Conservation (phyloP, 140 eudicot species). For the Erigeron philadelphicus region DNA sequence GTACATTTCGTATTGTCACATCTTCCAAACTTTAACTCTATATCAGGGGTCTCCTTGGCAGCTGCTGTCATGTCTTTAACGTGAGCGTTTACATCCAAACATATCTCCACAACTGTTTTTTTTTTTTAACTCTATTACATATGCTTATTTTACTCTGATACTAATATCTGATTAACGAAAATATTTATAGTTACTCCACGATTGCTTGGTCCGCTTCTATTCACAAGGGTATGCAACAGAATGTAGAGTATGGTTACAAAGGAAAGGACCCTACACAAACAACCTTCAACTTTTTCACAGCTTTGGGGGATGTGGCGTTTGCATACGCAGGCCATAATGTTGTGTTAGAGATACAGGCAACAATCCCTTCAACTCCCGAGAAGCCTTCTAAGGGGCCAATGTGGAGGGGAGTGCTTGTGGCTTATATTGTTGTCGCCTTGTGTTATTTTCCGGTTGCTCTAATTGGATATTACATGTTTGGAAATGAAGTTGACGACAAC, state of each 20-base stretch:
- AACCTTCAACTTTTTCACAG: slow-evolving; percentile 50
- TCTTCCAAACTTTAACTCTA: slow-evolving; percentile 64
- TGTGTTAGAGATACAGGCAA: slow-evolving; percentile 80
- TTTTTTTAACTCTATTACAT: no score
- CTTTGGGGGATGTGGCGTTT: slow-evolving; percentile 72
- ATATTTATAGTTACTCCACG: slow-evolving; percentile 48
- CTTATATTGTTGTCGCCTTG: slow-evolving; percentile 67
- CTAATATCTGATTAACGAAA: background rate
- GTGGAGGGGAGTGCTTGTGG: slow-evolving; percentile 78
- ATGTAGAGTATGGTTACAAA: slow-evolving; percentile 49
- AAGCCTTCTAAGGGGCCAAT: slow-evolving; percentile 81
- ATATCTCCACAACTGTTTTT: no score
- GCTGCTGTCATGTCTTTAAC: slow-evolving; percentile 66
- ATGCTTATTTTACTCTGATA: no score
- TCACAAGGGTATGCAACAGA: slow-evolving; percentile 43
- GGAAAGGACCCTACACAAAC: slow-evolving; percentile 29
- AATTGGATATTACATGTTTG: slow-evolving; percentile 54
- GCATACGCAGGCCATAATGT: slow-evolving; percentile 89
- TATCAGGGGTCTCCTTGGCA: slow-evolving; percentile 54
- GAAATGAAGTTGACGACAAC: slow-evolving; percentile 55
- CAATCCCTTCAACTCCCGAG: slow-evolving; percentile 78
- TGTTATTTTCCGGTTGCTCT: slow-evolving; percentile 80
- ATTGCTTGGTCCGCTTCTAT: slow-evolving; percentile 70
- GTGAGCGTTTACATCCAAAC: slow-evolving; percentile 23
- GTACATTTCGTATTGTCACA: slow-evolving; percentile 56